Percentiles rank a stretch among this genome's conserved stretches.
Evolutionary conservation across 305 asterid species (phyloP).

Genomic region (Galium porrigens): DNA sequence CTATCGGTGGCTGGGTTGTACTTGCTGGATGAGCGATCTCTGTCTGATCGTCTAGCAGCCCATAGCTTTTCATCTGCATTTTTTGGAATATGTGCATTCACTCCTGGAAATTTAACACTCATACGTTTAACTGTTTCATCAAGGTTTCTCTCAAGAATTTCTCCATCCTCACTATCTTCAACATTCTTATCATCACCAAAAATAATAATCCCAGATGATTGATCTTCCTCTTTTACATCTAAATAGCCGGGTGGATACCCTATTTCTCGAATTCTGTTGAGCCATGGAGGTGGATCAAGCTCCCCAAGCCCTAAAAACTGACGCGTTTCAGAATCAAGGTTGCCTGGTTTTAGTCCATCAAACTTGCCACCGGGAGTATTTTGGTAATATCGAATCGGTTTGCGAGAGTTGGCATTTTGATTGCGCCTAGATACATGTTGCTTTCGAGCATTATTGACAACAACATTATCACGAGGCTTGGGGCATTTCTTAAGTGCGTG

Average conservation of each 20-base stretch:
- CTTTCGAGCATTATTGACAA: conserved; percentile 79
- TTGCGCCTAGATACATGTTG: conserved; percentile 48
- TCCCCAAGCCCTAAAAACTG: conserved; percentile 70
- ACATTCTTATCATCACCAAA: conserved; percentile 48
- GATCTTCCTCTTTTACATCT: conserved; percentile 47
- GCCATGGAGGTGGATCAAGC: conserved; percentile 98
- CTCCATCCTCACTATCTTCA: conserved; percentile 67
- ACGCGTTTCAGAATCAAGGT: conserved; percentile 65
- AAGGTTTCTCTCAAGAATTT: conserved; percentile 35
- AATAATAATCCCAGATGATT: conserved; percentile 85
- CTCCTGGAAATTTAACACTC: conserved; percentile 73
- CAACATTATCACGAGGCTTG: conserved; percentile 68
- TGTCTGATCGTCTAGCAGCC: conserved; percentile 25
- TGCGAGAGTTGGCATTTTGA: conserved; percentile 45
- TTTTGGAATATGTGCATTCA: conserved; percentile 88
- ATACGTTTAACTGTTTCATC: conserved; percentile 32
- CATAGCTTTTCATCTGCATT: conserved; percentile 60
- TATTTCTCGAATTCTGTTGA: conserved; percentile 80
- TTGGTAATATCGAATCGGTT: conserved; percentile 68
- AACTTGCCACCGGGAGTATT: conserved; percentile 60
- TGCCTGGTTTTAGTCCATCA: conserved; percentile 74
- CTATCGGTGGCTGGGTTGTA: conserved; percentile 14
- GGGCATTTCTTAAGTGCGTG: conserved; percentile 78
- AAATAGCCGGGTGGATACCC: conserved; percentile 97
- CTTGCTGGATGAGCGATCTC: no score